Base-by-base conservation (phyloP, 78 protist species). In the Dictyostelium brefeldianum region DNA sequence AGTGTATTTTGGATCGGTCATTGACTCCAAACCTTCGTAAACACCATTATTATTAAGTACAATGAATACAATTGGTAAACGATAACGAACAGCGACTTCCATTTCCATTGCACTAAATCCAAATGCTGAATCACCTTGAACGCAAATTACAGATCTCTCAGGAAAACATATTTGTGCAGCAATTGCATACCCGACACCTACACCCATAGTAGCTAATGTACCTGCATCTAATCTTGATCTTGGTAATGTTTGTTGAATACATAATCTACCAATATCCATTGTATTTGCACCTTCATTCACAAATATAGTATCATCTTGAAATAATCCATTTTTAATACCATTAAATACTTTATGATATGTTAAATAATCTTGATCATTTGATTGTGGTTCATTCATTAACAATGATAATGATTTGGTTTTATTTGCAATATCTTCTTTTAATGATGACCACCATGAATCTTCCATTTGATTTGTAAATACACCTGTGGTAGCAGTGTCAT, bases 121-220 rank as follows among this genome's bases (percentile, higher is more conserved):
- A 81, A 94, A 94, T 25, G 94, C 94, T 50, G 93, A 83, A 90
- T 94, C 96, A 50, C 96, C 96, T 62, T 94, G 92, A 43, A 94
- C 48, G 10, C 89, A 57, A 6, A 89, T 74, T 0, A 79, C 83
- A 15, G 43, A 12, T 43, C 91, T 15, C 20, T 64, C 17, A 0
- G 78, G 81, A 22, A 57, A 64, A 20, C 78, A 50, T 15, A 74
- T 77, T 10, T 53, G 36, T 27, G 96, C 94, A 5, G 96, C 96
- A 14, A 94, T 51, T 18, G 94, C 90, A 69, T 84, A 94, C 0
- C 96, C 96, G 17, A 94, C 65, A n/a, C 96, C 96, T 43, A 94
- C 83, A 53, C 96, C 96, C 96, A 94, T 94, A 17, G 96, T 94
- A 8, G 85, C 81, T 2, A 79, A 46, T 14, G 96, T 81, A n/a